Conservation (phyloP, 129 eudicot genomes). For the Centrapalus pauciflorus region DNA sequence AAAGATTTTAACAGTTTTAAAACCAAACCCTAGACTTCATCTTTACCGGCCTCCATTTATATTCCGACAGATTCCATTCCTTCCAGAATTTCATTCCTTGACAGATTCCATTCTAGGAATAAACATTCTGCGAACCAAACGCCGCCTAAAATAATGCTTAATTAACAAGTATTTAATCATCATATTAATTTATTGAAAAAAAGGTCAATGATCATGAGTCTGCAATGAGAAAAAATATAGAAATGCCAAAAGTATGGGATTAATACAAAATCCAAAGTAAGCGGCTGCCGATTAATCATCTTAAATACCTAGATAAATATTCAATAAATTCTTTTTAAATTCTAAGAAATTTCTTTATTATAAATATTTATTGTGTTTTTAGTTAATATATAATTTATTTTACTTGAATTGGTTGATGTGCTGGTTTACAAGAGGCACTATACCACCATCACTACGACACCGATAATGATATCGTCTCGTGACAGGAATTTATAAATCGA, state of each 20-base stretch:
- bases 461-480: too few relatives aligned
- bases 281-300: constrained; percentile 33
- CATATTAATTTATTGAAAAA: neutral
- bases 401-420: constrained; percentile 18
- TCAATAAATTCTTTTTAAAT: neutral
- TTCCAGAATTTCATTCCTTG: too few relatives aligned
- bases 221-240: constrained; percentile 10
- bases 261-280: constrained; percentile 30
- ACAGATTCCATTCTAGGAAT: too few relatives aligned
- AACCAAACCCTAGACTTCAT: too few relatives aligned
- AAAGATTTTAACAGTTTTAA: too few relatives aligned
- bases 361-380: neutral
- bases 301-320: neutral
- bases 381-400: neutral
- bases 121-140: too few relatives aligned
- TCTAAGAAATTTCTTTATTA: neutral
- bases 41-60: too few relatives aligned
- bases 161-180: neutral
- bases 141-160: too few relatives aligned
- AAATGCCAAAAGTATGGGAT: constrained; percentile 26
- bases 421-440: constrained; percentile 3
- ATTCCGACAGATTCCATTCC: too few relatives aligned
- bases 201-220: constrained; percentile 16
- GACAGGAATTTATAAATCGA: too few relatives aligned
- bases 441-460: too few relatives aligned